Base-by-base conservation (phyloP, 805 yeast species). In the Candida nonsorbophila region DNA sequence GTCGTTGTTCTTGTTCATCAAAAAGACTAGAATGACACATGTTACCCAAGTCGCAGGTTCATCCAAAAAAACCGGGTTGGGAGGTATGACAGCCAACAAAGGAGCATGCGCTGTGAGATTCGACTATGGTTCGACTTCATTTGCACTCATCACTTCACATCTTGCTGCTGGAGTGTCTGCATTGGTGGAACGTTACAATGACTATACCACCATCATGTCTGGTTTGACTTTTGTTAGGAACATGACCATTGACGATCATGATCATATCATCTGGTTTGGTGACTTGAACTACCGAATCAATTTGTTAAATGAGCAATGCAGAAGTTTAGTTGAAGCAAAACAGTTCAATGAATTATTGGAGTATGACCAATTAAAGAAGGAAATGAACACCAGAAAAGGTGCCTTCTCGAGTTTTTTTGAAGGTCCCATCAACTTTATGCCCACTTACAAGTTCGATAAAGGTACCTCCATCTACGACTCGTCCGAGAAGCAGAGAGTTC, bases 31-130 rank as follows among this genome's bases (percentile, higher is more conserved):
- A 28, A 47, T 48, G 14, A 31, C 33, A 16, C 34, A 56, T 22
- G 77, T 92, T 4, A 83, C 84, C 9, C 80, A 82, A 46, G 96
- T 92, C 4, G 88, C 87, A 42, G 97, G 97, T n/a, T 73, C 88
- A n/a, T 73, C 84, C 8, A 90, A 88, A 46, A 90, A 90, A 55
- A 90, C 97, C 0, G 98, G 97, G 0, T 63, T 92, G 31, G 96
- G 97, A 21, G 98, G 98, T 25, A 90, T 92, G 62, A 77, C 97
- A 0, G 98, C 97, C 11, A 90, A 92, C 53, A 90, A 90, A 54
- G 98, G 98, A 25, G 96, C 94, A 4, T 94, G 88, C 36, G 96
- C 95, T 0, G 85, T 92, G 10, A 70, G 96, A 37, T 84, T 90
- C 56, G 75, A 81, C 28, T 85, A 72, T 53, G 92, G 92, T 1